A percentile compares a stretch with the other conserved stretches of the same genome.
Evolutionary conservation across 2,329 filamentous ascomycete species (phyloP).

Genomic region (Trichoderma polysporum): DNA sequence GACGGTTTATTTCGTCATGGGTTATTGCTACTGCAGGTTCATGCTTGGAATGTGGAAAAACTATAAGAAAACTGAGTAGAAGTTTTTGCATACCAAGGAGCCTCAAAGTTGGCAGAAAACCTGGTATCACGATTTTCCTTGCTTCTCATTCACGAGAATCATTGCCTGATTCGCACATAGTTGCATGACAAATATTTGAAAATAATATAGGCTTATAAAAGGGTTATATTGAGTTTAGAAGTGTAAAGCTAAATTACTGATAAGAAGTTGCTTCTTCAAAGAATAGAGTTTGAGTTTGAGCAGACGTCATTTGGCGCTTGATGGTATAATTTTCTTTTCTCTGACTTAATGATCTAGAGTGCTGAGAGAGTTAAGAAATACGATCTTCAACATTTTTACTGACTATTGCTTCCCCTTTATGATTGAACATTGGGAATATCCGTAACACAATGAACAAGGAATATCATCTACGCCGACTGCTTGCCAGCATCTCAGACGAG

Average conservation of each 20-base stretch:
- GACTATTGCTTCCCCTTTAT: background rate
- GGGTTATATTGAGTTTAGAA: background rate
- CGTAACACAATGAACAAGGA: slow-evolving; percentile 1
- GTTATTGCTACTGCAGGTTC: background rate
- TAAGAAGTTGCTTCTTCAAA: background rate
- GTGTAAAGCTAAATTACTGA: background rate
- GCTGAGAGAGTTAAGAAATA: background rate
- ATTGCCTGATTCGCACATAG: background rate
- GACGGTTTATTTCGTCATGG: slow-evolving; percentile 4
- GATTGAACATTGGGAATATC: background rate
- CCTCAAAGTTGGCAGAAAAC: background rate
- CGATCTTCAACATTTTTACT: background rate
- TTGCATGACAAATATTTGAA: background rate
- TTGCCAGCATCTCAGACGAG: background rate
- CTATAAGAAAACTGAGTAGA: background rate
- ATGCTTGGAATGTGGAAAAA: background rate
- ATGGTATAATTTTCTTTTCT: background rate
- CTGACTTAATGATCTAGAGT: background rate
- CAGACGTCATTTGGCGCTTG: background rate
- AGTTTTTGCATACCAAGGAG: background rate
- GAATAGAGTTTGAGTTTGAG: background rate
- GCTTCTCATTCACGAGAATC: background rate
- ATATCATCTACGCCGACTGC: slow-evolving; percentile 4
- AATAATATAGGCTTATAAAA: background rate
- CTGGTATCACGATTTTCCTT: background rate